Base-by-base conservation (phyloP, 331 rosid genomes). In the Malus hybrid region DNA sequence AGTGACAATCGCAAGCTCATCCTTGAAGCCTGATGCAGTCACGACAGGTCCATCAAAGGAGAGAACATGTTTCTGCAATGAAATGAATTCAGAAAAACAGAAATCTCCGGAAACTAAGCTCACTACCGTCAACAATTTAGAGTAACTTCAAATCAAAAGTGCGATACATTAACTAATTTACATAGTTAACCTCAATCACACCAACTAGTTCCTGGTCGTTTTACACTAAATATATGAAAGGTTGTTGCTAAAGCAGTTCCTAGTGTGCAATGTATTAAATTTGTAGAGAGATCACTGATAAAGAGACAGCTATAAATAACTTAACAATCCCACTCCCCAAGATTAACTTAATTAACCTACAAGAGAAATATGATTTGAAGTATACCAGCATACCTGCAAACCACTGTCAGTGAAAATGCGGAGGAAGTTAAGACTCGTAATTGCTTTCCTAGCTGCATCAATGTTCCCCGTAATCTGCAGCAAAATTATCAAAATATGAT, bases 351-450 rank as follows among this genome's bases (percentile, higher is more conserved):
- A 67, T 44, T 33, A 50, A 18, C 24, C 22, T 6, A 53, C 58
- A 18, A 2, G 15, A 22, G 22, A 63, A 61, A 36, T 6, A 76
- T 7, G 73, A 65, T 55, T 15, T 28, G 55, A 63, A 63, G 30
- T 34, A 55, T 29, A 68, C 18, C 20, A 24, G 81, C 81, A 84
- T 36, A 90, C 99, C 99, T 95, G 99, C 86, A 95, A 76, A 77
- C 99, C 99, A 75, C 96, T 88, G 63, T 85, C 90, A 9, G 93
- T 85, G 84, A 95, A 95, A 79, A 95, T 89, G 79, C 97, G 97
- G 70, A 95, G 96, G 79, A 86, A 92, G 82, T 92, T 87, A 76
- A 89, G 90, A 83, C 90, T 92, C 13, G 99, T 95, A 34, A 86
- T 79, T 50, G 99, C 99, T 81, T 84, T 95, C 80, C 88, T 87